These are phyloP conservation scores for Endotrypanum monterogeii DNA, from an alignment of 208 protist genomes.

Conservation along the genomic window DNA sequence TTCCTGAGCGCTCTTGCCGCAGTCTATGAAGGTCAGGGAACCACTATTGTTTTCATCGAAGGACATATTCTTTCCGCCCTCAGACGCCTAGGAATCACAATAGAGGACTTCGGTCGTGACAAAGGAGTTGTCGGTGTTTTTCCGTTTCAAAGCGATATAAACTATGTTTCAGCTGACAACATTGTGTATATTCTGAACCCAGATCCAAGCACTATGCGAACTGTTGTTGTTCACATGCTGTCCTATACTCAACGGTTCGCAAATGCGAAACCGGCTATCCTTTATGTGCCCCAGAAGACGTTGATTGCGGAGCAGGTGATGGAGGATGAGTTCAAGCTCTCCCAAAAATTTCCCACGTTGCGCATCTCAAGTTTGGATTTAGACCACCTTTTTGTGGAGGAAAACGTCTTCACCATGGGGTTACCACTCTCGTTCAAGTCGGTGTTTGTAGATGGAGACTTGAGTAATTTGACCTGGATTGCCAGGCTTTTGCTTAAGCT, in stretches of 20 bases:
- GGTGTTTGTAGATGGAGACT: conserved; percentile 75
- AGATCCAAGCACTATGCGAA: conserved; percentile 44
- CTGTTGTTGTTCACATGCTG: conserved; percentile 56
- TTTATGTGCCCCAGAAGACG: conserved; percentile 76
- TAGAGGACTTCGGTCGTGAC: conserved; percentile 22
- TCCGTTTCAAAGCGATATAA: conserved; percentile 38
- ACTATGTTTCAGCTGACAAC: conserved; percentile 50
- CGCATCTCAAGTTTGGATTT: conserved; percentile 72
- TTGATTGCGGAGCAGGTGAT: conserved; percentile 78
- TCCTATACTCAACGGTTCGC: conserved; percentile 60
- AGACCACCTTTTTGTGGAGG: conserved; percentile 77
- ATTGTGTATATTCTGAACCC: conserved; percentile 45
- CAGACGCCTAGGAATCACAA: conserved; percentile 21
- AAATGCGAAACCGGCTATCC: conserved; percentile 42
- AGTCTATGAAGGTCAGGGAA: conserved; percentile 24
- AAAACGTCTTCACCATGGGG: conserved; percentile 79
- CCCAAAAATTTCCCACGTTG: conserved; percentile 51
- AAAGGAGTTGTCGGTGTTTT: conserved; percentile 48
- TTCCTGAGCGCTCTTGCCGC: conserved; percentile 21
- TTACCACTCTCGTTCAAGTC: conserved; percentile 67
- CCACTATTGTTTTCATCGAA: conserved; percentile 49
- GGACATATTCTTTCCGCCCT: conserved; percentile 37
- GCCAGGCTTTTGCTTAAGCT: conserved; percentile 84
- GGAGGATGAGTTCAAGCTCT: conserved; percentile 69
- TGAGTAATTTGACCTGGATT: conserved; percentile 65